These are phyloP conservation scores for Pseudogymnoascus sp. DNA, from an alignment of 2,329 filamentous ascomycete species.

Conservation along the genomic window DNA sequence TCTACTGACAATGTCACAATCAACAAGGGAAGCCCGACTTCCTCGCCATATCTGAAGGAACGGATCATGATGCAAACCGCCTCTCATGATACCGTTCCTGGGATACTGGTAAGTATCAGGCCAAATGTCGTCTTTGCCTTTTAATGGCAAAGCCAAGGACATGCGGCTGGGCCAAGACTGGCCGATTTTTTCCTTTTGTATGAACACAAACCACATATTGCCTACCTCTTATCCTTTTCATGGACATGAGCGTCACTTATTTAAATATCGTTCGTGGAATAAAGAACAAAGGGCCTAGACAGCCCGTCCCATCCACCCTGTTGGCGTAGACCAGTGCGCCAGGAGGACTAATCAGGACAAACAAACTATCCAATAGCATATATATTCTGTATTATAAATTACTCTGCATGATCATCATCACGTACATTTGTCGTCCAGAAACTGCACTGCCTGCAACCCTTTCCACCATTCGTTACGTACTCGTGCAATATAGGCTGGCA, in stretches of 20 bases:
- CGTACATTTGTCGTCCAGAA: not conserved
- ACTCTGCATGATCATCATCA: not conserved
- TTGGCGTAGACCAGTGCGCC: slow-evolving; percentile 28
- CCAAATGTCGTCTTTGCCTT: not conserved
- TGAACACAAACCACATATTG: slow-evolving; percentile 29
- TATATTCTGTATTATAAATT: slow-evolving; percentile 4
- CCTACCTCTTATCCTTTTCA: slow-evolving; percentile 29
- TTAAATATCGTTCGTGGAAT: slow-evolving; percentile 31
- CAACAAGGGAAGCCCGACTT: not conserved
- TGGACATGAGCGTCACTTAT: slow-evolving; percentile 31
- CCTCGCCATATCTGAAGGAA: not conserved
- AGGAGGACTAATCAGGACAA: slow-evolving; percentile 32
- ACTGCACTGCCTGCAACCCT: not conserved
- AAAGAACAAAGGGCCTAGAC: slow-evolving; percentile 31
- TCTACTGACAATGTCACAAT: slow-evolving; percentile 4
- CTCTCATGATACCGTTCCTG: not conserved
- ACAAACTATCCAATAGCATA: slow-evolving; percentile 19
- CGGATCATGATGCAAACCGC: not conserved
- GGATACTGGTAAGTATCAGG: not conserved
- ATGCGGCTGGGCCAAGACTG: not conserved
- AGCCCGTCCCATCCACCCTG: slow-evolving; percentile 32
- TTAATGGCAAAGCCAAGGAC: not conserved
- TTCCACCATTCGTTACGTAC: not conserved
- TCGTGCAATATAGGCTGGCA: not conserved
- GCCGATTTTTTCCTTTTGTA: not conserved